These are phyloP conservation scores for Fraxinus quadrangulata DNA, from an alignment of 257 asterid species.

Conservation along the genomic window DNA sequence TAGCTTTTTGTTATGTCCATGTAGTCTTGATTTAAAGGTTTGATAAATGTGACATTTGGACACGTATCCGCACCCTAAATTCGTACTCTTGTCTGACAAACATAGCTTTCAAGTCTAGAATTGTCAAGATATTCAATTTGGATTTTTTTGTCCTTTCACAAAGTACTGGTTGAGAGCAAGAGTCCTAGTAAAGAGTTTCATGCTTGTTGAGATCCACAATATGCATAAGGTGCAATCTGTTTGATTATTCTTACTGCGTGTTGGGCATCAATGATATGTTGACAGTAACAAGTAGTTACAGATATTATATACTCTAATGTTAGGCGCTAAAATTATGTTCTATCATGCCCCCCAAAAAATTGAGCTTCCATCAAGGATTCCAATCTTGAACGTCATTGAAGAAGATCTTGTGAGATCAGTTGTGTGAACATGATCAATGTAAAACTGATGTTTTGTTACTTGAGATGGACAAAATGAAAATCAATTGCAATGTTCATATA, in stretches of 20 bases:
- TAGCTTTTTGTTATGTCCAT: too few relatives aligned
- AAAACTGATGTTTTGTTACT: not conserved
- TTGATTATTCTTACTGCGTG: not conserved
- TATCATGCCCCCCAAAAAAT: too few relatives aligned
- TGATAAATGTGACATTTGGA: not conserved
- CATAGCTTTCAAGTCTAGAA: not conserved
- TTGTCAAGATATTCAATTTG: not conserved
- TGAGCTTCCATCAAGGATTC: too few relatives aligned
- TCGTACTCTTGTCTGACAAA: not conserved
- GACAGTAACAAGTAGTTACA: not conserved
- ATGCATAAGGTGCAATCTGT: not conserved
- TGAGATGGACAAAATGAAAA: not conserved
- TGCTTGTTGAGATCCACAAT: not conserved
- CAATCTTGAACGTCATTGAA: not conserved
- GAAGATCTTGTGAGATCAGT: not conserved
- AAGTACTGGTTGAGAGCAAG: constrained; percentile 1
- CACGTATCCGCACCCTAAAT: not conserved
- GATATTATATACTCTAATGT: not conserved
- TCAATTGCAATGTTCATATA: not conserved
- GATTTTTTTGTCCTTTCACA: not conserved
- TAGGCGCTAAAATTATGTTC: too few relatives aligned
- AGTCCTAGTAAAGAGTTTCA: not conserved
- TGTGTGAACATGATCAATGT: not conserved
- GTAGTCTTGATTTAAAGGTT: not conserved
- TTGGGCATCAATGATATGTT: not conserved